A percentile compares a stretch with the other conserved stretches of the same genome.
Conservation (phyloP, 495 filamentous ascomycete species). For the Lophiostoma macrostomum region DNA sequence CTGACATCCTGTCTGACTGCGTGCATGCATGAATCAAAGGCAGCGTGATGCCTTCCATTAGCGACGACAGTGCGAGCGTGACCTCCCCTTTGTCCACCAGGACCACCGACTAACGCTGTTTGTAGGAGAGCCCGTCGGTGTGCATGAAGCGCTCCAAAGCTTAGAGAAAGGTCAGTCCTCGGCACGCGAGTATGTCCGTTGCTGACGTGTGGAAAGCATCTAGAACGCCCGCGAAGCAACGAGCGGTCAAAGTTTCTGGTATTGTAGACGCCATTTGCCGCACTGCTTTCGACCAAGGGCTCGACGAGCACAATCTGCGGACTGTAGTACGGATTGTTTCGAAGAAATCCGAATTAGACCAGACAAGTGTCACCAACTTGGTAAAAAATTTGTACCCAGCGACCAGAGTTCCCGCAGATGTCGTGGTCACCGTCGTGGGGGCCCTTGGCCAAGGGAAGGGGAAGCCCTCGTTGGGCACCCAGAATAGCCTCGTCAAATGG, state of each 20-base stretch:
- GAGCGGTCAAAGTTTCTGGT: conserved; percentile 30
- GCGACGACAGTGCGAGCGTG: conserved; percentile 21
- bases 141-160: conserved; percentile 25
- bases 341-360: conserved; percentile 66
- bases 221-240: conserved; percentile 29
- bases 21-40: conserved; percentile 20
- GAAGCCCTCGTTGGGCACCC: conserved; percentile 71
- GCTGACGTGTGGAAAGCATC: conserved; percentile 25
- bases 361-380: conserved; percentile 62
- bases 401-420: conserved; percentile 56
- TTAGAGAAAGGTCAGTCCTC: conserved; percentile 29
- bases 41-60: conserved; percentile 28
- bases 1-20: conserved; percentile 28
- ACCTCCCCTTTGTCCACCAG: not conserved
- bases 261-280: conserved; percentile 49
- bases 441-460: conserved; percentile 73
- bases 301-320: conserved; percentile 57
- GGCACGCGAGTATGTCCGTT: not conserved
- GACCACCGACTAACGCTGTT: conserved; percentile 6
- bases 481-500: conserved; percentile 72
- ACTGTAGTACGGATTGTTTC: conserved; percentile 67
- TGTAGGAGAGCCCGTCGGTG: conserved; percentile 12
- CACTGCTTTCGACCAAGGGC: conserved; percentile 63
- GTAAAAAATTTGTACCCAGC: conserved; percentile 74
- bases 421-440: conserved; percentile 66